Evolutionary conservation across 352 stramenopile species (phyloP).

Genomic region (Pythium sp.): DNA sequence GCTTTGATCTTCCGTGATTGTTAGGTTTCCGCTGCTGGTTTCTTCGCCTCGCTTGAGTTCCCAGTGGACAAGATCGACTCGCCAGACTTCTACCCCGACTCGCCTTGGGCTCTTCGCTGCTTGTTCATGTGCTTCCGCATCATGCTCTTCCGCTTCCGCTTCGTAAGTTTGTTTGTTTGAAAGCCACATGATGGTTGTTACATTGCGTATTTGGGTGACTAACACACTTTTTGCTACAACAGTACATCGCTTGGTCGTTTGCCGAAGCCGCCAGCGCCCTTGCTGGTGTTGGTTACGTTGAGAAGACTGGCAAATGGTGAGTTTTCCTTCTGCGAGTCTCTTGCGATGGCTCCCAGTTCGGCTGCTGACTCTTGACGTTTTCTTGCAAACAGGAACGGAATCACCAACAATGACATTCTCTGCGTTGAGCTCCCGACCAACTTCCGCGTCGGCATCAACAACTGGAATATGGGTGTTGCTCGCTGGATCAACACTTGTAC

Average conservation of each 20-base stretch:
- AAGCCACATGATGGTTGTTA: background rate
- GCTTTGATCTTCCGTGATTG: background rate
- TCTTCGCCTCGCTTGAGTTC: constrained; percentile 71
- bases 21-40: constrained; percentile 64
- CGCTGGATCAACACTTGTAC: constrained; percentile 86
- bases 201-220: background rate
- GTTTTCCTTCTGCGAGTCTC: background rate
- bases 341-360: background rate
- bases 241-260: constrained; percentile 89
- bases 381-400: constrained; percentile 56
- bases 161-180: constrained; percentile 42
- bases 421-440: constrained; percentile 86
- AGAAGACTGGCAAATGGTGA: constrained; percentile 73
- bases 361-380: background rate
- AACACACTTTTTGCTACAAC: background rate
- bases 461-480: constrained; percentile 87
- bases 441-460: constrained; percentile 84
- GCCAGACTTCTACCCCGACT: constrained; percentile 63
- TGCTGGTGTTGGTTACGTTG: constrained; percentile 78
- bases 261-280: constrained; percentile 69
- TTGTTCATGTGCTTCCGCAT: constrained; percentile 71
- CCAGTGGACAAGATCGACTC: constrained; percentile 81
- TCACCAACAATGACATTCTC: constrained; percentile 85
- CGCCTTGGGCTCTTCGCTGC: constrained; percentile 57
- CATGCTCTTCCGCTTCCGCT: constrained; percentile 83